These are phyloP conservation scores for Scedosporium minutisporum DNA, from an alignment of 2,329 filamentous ascomycete species.

Conservation along the genomic window DNA sequence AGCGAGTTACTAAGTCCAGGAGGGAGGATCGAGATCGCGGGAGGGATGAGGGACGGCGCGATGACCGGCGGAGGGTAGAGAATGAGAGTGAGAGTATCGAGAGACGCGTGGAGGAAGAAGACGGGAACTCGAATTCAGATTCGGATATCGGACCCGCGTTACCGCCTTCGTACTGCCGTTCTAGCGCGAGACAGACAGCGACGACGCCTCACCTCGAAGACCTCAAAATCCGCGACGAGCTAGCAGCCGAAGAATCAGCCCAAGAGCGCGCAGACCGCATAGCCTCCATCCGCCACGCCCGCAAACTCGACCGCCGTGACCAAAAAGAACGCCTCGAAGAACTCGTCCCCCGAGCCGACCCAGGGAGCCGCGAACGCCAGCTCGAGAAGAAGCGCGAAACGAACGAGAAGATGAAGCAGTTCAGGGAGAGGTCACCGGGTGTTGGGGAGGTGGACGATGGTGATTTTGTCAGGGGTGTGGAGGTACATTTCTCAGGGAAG, in stretches of 20 bases:
- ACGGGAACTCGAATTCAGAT: conserved; percentile 8
- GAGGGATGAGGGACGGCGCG: not conserved
- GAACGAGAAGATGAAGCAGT: conserved; percentile 64
- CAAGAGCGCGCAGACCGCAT: conserved; percentile 33
- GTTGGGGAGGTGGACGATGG: conserved; percentile 53
- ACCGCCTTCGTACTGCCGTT: conserved; percentile 15
- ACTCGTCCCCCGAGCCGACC: conserved; percentile 69
- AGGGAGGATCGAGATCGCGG: conserved; percentile 3
- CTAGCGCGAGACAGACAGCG: conserved; percentile 34
- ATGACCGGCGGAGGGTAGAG: not conserved
- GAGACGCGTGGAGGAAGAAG: conserved; percentile 12
- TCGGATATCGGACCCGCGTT: conserved; percentile 10
- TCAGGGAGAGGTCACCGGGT: conserved; percentile 58
- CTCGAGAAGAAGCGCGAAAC: conserved; percentile 75
- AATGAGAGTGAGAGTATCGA: not conserved
- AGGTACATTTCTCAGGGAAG: conserved; percentile 35
- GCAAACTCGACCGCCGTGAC: conserved; percentile 52
- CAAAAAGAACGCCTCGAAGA: conserved; percentile 73
- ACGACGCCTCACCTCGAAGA: conserved; percentile 65
- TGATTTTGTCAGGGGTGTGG: conserved; percentile 26
- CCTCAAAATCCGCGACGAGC: conserved; percentile 50
- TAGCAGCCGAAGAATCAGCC: conserved; percentile 38
- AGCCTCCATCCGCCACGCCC: conserved; percentile 48
- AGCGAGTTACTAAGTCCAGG: conserved; percentile 4
- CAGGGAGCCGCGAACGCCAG: conserved; percentile 71